A percentile compares a stretch with the other conserved stretches of the same genome.
These are phyloP conservation scores for Stylosanthes scabra DNA, from an alignment of 331 rosid genomes.

Conservation along the genomic window DNA sequence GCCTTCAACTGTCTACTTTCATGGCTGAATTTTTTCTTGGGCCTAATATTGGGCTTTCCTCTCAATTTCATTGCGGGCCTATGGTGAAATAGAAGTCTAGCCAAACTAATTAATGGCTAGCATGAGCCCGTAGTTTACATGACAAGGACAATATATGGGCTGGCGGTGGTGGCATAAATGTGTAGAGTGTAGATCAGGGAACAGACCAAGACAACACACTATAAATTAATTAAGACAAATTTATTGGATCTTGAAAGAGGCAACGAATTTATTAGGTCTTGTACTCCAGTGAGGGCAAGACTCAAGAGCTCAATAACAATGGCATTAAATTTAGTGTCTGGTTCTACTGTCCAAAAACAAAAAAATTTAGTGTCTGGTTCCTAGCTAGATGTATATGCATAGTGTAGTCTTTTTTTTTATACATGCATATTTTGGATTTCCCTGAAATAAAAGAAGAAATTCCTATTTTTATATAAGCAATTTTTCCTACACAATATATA, in stretches of 20 bases:
- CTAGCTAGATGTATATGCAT: neutral
- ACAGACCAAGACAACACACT: constrained; percentile 33
- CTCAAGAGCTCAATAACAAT: neutral
- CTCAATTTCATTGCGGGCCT: too few species aligned
- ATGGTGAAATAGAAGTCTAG: too few species aligned
- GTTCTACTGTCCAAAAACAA: too few species aligned
- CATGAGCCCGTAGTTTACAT: neutral
- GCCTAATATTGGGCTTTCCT: too few species aligned
- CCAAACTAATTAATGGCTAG: too few species aligned
- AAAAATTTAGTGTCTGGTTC: constrained; percentile 33
- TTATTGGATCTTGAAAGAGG: constrained; percentile 6
- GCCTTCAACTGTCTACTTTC: too few species aligned
- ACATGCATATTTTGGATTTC: neutral
- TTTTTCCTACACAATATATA: neutral
- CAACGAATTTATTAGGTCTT: constrained; percentile 28
- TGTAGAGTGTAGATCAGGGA: neutral
- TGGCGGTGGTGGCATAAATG: constrained; percentile 1
- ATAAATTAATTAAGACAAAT: constrained; percentile 38
- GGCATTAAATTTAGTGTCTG: constrained; percentile 41
- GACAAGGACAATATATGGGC: constrained; percentile 25
- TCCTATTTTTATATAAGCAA: neutral
- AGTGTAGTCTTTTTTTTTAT: neutral
- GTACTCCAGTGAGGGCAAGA: constrained; percentile 30
- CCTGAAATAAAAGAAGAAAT: neutral
- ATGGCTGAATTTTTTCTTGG: too few species aligned